Percentiles rank a stretch among this genome's conserved stretches.
Conservation (phyloP, 2,329 filamentous ascomycete species). For the Alternaria longipes region DNA sequence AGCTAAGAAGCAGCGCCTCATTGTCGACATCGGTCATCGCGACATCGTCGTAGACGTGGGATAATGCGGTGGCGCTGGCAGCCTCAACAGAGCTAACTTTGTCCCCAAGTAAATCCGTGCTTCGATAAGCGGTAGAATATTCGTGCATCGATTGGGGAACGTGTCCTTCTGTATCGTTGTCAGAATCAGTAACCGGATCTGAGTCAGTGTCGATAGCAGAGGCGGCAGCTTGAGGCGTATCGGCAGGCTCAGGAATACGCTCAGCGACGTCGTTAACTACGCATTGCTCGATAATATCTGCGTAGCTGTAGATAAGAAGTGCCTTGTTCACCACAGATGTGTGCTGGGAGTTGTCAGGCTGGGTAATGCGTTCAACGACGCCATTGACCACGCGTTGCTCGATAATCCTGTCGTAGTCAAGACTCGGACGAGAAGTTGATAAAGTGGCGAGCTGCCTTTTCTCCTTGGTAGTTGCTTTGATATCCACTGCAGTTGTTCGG, state of each 20-base stretch:
- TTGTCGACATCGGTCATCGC: neutral
- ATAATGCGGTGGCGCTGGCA: neutral
- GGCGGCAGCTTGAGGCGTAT: neutral
- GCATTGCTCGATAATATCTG: neutral
- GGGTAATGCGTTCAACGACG: neutral
- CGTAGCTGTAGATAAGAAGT: neutral
- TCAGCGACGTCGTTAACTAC: no score
- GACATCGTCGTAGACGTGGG: neutral
- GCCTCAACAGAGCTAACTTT: neutral
- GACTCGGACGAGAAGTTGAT: neutral
- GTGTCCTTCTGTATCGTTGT: neutral
- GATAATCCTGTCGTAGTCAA: neutral
- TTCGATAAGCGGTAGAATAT: neutral
- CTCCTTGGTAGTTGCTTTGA: neutral
- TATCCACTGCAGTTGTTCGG: neutral
- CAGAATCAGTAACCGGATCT: neutral
- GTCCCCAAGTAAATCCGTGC: no score
- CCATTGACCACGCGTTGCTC: neutral
- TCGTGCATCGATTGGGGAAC: neutral
- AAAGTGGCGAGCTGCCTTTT: neutral
- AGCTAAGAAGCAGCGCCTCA: neutral
- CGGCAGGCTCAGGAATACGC: neutral
- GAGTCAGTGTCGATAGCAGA: neutral
- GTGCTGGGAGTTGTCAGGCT: neutral
- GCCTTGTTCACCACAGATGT: neutral